Conservation (phyloP, 2,329 filamentous ascomycete species). For the Trichoderma asperellum region DNA sequence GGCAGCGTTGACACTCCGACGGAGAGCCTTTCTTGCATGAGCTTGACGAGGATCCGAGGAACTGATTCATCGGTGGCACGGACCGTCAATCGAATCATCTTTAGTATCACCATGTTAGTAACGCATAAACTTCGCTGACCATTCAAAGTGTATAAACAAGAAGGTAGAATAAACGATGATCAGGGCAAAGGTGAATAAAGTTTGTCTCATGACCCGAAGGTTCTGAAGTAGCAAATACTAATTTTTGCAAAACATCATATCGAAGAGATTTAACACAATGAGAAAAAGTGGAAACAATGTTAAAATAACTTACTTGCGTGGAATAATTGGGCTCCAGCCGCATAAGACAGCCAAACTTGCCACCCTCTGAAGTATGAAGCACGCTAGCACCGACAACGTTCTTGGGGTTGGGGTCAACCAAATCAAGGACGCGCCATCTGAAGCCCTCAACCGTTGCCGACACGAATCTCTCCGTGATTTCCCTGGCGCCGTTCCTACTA, state of each 20-base stretch:
- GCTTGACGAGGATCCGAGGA: conserved; percentile 75
- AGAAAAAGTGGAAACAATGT: not conserved
- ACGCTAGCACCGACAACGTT: conserved; percentile 94
- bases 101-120: conserved; percentile 16
- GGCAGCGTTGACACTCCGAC: conserved; percentile 51
- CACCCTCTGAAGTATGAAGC: conserved; percentile 76
- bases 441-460: conserved; percentile 78
- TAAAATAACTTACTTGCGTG: conserved; percentile 70
- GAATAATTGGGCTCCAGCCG: conserved; percentile 92
- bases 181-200: conserved; percentile 25
- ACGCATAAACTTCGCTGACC: not conserved
- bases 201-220: conserved; percentile 28
- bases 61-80: conserved; percentile 91
- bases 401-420: conserved; percentile 88
- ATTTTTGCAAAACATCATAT: conserved; percentile 27
- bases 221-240: conserved; percentile 29
- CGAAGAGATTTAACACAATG: not conserved
- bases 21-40: conserved; percentile 84
- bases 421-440: conserved; percentile 82
- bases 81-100: conserved; percentile 97
- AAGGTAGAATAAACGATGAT: not conserved
- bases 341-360: conserved; percentile 93
- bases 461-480: conserved; percentile 73
- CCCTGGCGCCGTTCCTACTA: conserved; percentile 55
- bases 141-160: not conserved